Conservation (phyloP, 345 rosid species). For the Eucalyptus decipiens region DNA sequence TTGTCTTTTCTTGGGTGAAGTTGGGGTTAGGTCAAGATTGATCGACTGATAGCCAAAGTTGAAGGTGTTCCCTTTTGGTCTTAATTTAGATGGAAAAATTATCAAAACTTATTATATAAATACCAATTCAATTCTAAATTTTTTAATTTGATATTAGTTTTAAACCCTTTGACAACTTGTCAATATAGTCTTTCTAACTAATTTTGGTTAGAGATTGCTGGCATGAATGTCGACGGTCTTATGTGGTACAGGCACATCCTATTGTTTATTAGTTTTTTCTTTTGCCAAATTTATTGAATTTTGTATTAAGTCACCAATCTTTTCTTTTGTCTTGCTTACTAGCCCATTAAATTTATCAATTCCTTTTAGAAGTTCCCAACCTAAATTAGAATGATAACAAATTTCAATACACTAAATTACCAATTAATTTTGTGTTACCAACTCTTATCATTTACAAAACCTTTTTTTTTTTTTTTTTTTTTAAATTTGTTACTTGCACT, state of each 20-base stretch:
- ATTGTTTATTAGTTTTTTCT: background rate
- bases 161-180: background rate
- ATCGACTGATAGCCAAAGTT: background rate
- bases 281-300: too few species aligned
- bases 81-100: background rate
- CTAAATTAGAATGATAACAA: background rate
- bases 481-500: background rate
- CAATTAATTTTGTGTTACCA: background rate
- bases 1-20: background rate
- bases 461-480: background rate
- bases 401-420: background rate
- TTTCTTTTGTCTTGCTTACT: background rate
- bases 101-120: background rate
- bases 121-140: background rate
- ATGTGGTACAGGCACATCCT: background rate
- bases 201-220: background rate
- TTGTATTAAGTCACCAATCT: too few species aligned
- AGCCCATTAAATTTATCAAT: background rate
- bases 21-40: background rate
- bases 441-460: background rate
- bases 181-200: background rate
- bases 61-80: background rate
- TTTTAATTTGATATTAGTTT: background rate
- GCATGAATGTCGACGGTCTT: rapidly evolving
- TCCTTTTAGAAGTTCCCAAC: background rate